phyloP scores from a whole-genome alignment of 345 rosid species.

The Turnera subulata region DNA sequence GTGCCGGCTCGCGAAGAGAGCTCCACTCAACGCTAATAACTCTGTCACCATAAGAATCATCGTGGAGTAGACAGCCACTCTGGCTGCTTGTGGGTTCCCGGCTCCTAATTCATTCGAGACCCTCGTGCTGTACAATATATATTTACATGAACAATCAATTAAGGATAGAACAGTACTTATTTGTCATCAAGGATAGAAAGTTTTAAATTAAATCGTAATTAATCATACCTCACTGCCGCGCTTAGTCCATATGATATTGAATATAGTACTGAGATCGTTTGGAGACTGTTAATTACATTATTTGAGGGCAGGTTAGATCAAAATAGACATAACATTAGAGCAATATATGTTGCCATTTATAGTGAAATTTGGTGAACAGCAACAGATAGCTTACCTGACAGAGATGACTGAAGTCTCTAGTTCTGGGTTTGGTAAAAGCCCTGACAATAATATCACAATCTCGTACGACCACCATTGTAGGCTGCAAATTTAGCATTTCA shows the following conservation, averaged over 20 bases:
- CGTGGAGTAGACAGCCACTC: constrained; percentile 8
- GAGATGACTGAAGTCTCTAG: constrained; percentile 27
- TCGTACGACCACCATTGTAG: constrained; percentile 29
- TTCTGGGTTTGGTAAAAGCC: constrained; percentile 21
- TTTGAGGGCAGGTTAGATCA: neutral
- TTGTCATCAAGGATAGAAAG: neutral
- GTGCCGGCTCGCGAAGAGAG: constrained; percentile 10
- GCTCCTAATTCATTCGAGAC: constrained; percentile 27
- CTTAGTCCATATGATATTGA: constrained; percentile 21
- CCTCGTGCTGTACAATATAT: constrained; percentile 26
- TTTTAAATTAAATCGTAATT: neutral
- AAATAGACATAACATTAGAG: neutral
- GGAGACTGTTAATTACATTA: constrained; percentile 5
- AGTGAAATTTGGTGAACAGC: no score
- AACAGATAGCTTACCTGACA: constrained; percentile 6
- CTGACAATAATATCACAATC: constrained; percentile 17
- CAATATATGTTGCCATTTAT: no score
- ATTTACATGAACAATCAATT: no score
- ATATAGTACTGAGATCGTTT: constrained; percentile 18
- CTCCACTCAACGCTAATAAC: constrained; percentile 1
- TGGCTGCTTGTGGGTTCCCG: constrained; percentile 21
- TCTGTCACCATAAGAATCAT: constrained; percentile 15
- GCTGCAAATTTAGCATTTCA: no score
- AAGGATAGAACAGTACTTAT: no score
- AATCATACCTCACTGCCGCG: constrained; percentile 18